Evolutionary conservation across 2,329 filamentous ascomycete species (phyloP), one percentile per base, ranked within the genome.

Genomic region (Metarhizium brunneum): DNA sequence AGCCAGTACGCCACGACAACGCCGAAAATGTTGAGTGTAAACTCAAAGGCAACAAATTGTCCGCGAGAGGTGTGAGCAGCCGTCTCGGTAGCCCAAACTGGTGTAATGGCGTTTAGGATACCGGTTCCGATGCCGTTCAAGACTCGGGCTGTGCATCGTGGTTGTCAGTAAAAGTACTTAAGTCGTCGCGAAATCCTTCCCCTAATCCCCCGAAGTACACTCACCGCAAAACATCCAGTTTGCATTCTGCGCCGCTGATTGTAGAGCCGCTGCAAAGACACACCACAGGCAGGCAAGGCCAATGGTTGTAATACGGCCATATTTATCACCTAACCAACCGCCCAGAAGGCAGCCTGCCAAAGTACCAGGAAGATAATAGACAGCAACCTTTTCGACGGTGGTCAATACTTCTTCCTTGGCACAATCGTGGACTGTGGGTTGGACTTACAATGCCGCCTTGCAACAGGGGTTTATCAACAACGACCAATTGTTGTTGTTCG

Each of bases 21-120:
- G 62, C 85, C 85, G 50, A 87, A 83, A 58, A 88, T 88, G 64
- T 89, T 90, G 8, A 88, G 68, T 0, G 85, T 88, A 59, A 90
- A 89, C 62, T 89, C 86, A 54, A 87, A 83, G 10, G 84, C 83
- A 56, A 89, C 82, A 59, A 87, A 87, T 50, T 83, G 78, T 6
- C 87, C 87, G 45, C 87, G 79, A 2, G 81, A 84, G 30, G 70
- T 64, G 6, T 76, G 73, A 3, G 71, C 66, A 3, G 76, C 77
- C 2, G 73, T 72, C 62, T 80, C 77, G 1, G 75, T 73, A 47
- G 79, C 72, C 55, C 76, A 67, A 1, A 76, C 75, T 4, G 76
- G 76, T 6, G 75, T 74, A 59, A 79, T 78, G 48, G 72, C 76
- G 38, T 73, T 80, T 61, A 78, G 62, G 62, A 71, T 74, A 52